These are phyloP conservation scores for Bruguiera hainesii DNA, from an alignment of 441 rosid genomes.

Conservation along the genomic window DNA sequence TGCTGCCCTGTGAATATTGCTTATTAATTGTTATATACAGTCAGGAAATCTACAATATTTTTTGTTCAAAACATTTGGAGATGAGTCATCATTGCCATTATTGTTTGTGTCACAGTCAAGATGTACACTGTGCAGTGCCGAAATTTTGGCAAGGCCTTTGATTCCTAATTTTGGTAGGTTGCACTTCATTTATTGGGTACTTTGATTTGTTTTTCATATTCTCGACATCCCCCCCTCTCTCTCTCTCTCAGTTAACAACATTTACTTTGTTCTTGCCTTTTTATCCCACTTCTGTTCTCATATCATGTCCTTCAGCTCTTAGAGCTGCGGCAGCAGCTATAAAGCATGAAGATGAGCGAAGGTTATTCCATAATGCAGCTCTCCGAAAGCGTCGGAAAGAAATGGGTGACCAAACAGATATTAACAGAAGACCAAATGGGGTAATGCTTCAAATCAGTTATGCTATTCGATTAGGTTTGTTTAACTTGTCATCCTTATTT, in stretches of 20 bases:
- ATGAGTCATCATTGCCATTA: slow-evolving; percentile 12
- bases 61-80: neutral
- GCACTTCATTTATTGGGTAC: slow-evolving; percentile 16
- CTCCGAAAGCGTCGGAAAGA: slow-evolving; percentile 93
- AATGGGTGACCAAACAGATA: slow-evolving; percentile 74
- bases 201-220: slow-evolving; percentile 4
- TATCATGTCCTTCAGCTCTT: slow-evolving; percentile 52
- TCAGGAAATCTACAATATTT: too few species aligned
- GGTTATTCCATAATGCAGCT: slow-evolving; percentile 87
- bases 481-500: neutral
- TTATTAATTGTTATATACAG: too few species aligned
- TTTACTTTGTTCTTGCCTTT: slow-evolving; percentile 3
- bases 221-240: neutral
- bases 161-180: slow-evolving; percentile 83
- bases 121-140: slow-evolving; percentile 83
- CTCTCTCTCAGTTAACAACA: neutral
- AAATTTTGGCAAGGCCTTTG: slow-evolving; percentile 62
- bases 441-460: slow-evolving; percentile 27
- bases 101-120: slow-evolving; percentile 69
- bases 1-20: too few species aligned
- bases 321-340: slow-evolving; percentile 93
- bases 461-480: slow-evolving; percentile 1
- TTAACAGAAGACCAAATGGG: slow-evolving; percentile 54
- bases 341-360: slow-evolving; percentile 85
- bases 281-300: slow-evolving; percentile 10